Evolutionary conservation across 768 basidiomycete species (phyloP), one percentile per base, ranked within the genome.

Genomic region (Lyophyllum shimeji): DNA sequence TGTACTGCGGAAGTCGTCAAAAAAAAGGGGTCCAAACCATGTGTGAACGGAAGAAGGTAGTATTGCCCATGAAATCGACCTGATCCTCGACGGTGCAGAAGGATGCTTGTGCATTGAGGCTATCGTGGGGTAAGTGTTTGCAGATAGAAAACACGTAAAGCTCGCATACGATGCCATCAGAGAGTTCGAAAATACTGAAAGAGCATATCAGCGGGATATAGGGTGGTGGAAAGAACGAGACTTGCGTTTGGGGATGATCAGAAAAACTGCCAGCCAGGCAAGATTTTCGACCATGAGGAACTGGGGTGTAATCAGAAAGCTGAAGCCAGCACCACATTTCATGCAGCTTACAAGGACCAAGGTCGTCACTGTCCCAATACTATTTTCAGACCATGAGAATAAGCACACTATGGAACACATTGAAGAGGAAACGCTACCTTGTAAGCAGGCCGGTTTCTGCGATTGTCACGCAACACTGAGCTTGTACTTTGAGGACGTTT

Each of bases 101-200:
- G 6, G 34, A 37, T 13, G 34, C 34, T 37, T 13, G 34, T 13
- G 34, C 34, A 17, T 37, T 37, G 12, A 37, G 34, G 8, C 34
- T 37, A 37, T 37, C 3, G 34, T 37, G 8, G 34, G 34, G 15
- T 37, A 13, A 37, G 34, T 37, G 4, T 6, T 11, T 37, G 12
- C 11, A 37, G 34, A 13, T 13, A 37, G 8, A 3, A 17, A 3
- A 37, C 15, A 8, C 15, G 3, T 3, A 9, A 9, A 9, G 15
- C 15, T 40, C 12, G 37, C 50, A 21, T 43, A 51, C 50, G 50
- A 13, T 39, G 50, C 50, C 33, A 51, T 21, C 33, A 51, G 20
- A 3, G 50, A 51, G 20, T 51, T 51, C 12, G 50, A 51, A 18
- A 51, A 51, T 24, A 51, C 50, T 51, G 29, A 9, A 21, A 37